Evolutionary conservation across 768 basidiomycete species (phyloP).

Genomic region (Termitomyces sp.): DNA sequence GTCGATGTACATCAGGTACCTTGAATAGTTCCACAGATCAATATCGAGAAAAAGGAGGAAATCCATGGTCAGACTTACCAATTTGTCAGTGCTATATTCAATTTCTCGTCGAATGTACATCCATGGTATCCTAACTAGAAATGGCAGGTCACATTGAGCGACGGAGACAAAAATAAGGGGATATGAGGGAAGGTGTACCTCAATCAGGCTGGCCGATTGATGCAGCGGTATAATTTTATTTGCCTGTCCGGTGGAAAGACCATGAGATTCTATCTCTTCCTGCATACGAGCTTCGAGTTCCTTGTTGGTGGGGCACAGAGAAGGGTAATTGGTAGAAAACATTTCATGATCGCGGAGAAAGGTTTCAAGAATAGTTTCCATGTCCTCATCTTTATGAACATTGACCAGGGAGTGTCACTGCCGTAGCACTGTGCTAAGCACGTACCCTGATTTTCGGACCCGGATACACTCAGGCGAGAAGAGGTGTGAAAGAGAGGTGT

Average conservation of each 20-base stretch:
- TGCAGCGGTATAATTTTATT: conserved; percentile 1
- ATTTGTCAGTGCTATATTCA: conserved; percentile 5
- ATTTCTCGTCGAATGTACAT: conserved; percentile 11
- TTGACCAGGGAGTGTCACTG: too few relatives aligned
- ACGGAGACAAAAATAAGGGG: not conserved
- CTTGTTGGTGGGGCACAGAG: not conserved
- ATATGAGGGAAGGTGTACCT: not conserved
- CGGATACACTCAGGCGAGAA: too few relatives aligned
- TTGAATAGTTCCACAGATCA: not conserved
- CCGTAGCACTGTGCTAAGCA: too few relatives aligned
- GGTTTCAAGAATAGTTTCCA: not conserved
- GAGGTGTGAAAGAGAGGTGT: too few relatives aligned
- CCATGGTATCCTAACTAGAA: not conserved
- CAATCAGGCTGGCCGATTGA: conserved; percentile 5
- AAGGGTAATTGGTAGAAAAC: not conserved
- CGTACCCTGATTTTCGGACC: too few relatives aligned
- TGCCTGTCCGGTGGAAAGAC: too few relatives aligned
- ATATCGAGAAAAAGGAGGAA: too few relatives aligned
- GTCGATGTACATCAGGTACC: conserved; percentile 13
- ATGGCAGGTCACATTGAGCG: too few relatives aligned
- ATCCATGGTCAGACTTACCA: conserved; percentile 11
- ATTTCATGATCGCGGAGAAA: too few relatives aligned
- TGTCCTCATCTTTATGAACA: not conserved
- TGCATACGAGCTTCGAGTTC: conserved; percentile 7
- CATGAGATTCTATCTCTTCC: not conserved